Base-by-base conservation (phyloP, 768 basidiomycete genomes). In the Pilatotrama ljubarskyi region DNA sequence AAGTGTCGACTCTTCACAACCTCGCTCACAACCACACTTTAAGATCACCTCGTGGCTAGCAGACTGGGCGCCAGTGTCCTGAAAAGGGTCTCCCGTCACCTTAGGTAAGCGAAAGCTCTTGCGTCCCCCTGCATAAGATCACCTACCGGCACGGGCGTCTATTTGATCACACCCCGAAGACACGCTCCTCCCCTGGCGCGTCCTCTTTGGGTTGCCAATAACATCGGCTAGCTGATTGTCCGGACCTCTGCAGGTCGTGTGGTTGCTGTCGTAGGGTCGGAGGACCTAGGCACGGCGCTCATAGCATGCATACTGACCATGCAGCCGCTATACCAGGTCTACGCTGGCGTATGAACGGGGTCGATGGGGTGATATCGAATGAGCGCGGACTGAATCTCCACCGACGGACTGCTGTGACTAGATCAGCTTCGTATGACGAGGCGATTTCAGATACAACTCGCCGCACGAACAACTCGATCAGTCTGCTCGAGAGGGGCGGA, bases 191-290 rank as follows among this genome's bases (percentile, higher is more conserved):
- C 38, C 36, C 51, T 40, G 51, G 18, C 20, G 4, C 29, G 48
- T 43, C 53, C 53, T 29, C 32, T 43, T 44, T 54, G 35, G 53
- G 41, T 8, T 29, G 14, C 53, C 53, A 54, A 54, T 54, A 54
- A 42, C 53, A 54, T 42, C 53, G 20, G 41, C 42, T 43, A 36
- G 29, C 43, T 29, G 29, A 54, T 54, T 54, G 53, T 54, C 20
- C 53, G 22, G 29, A 32, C 29, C 29, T 9, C 29, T 10, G 42
- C 2, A 35, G 26, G 25, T 36, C 53, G 25, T 10, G 11, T 22
- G 29, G 29, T 10, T 10, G 29, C 29, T 32, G 5, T 32, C 29
- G 29, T 32, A 32, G 29, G 29, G 29, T 32, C 29, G 29, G 29
- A 32, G 29, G 5, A 32, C 29, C 29, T 4, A 32, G 29, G 29